A percentile compares a stretch with the other conserved stretches of the same genome.
Conservation (phyloP, 1,139 yeast genomes). For the Yamadazyma atlantica region DNA sequence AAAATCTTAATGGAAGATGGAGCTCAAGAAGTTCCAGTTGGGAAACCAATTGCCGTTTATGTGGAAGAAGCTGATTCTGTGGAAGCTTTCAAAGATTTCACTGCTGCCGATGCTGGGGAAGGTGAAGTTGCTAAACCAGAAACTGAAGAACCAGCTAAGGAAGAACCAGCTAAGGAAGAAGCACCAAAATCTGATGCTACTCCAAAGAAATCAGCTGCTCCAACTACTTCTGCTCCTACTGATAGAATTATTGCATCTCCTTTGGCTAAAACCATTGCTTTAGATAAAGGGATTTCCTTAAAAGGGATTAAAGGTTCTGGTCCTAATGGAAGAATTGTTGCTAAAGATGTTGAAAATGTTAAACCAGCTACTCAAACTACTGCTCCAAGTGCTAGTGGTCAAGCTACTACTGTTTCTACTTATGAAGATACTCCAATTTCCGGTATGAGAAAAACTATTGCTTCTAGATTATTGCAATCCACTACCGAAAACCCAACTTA, state of each 20-base stretch:
- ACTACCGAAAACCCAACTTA: constrained; percentile 88
- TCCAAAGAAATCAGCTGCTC: constrained; percentile 22
- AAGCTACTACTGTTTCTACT: constrained; percentile 51
- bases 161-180: constrained; percentile 17
- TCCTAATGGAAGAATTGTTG: constrained; percentile 91
- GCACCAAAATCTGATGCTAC: constrained; percentile 19
- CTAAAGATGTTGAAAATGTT: constrained; percentile 81
- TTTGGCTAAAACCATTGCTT: constrained; percentile 87
- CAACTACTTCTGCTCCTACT: constrained; percentile 27
- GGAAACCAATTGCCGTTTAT: constrained; percentile 94
- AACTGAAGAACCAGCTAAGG: constrained; percentile 29
- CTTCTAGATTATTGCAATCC: constrained; percentile 82
- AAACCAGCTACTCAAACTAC: constrained; percentile 48
- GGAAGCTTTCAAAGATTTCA: constrained; percentile 81
- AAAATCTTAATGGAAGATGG: constrained; percentile 87
- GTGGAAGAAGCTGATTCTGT: constrained; percentile 88
- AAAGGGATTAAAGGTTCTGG: constrained; percentile 89
- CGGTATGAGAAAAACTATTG: constrained; percentile 92
- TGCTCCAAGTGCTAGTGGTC: constrained; percentile 42
- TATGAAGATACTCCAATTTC: constrained; percentile 85
- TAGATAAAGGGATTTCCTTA: constrained; percentile 87
- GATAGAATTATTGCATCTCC: constrained; percentile 93
- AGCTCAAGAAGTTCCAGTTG: constrained; percentile 86
- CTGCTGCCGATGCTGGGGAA: constrained; percentile 79
- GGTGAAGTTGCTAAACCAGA: constrained; percentile 41